These are phyloP conservation scores for Ogataea sp. DNA, from an alignment of 805 yeast genomes.

Conservation along the genomic window DNA sequence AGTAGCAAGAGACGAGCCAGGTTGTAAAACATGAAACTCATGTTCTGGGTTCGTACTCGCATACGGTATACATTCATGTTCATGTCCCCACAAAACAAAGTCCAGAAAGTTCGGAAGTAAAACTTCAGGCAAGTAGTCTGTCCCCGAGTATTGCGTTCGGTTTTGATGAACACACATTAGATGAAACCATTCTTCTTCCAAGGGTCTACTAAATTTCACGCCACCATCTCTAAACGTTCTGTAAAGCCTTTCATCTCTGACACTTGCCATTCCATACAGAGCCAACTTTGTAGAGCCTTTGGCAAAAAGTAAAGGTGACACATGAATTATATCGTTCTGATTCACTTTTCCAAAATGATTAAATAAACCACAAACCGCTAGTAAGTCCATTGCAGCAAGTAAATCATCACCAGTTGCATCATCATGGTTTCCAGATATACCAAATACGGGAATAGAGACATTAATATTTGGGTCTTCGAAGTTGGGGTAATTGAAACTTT, in stretches of 20 bases:
- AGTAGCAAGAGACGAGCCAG: constrained; percentile 93
- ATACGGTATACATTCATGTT: constrained; percentile 83
- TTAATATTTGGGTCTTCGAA: constrained; percentile 89
- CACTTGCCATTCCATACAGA: constrained; percentile 80
- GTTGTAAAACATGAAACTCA: constrained; percentile 76
- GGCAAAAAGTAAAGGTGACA: constrained; percentile 71
- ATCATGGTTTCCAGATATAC: constrained; percentile 93
- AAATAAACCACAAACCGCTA: constrained; percentile 72
- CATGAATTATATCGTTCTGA: constrained; percentile 64
- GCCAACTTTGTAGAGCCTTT: constrained; percentile 82
- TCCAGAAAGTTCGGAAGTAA: constrained; percentile 78
- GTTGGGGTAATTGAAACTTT: constrained; percentile 61
- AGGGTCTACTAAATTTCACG: constrained; percentile 73
- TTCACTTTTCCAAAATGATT: constrained; percentile 85
- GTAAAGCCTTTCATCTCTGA: constrained; percentile 82
- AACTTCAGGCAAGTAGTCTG: constrained; percentile 77
- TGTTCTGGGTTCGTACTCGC: constrained; percentile 50
- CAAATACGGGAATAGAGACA: constrained; percentile 83
- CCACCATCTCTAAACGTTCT: constrained; percentile 74
- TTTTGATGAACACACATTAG: constrained; percentile 88
- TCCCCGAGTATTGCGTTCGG: constrained; percentile 71
- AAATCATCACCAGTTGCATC: constrained; percentile 87
- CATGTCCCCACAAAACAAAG: constrained; percentile 94
- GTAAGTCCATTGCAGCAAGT: constrained; percentile 77
- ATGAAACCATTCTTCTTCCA: constrained; percentile 68